phyloP scores from a whole-genome alignment of 345 rosid genomes.

The Sonneratia caseolaris region DNA sequence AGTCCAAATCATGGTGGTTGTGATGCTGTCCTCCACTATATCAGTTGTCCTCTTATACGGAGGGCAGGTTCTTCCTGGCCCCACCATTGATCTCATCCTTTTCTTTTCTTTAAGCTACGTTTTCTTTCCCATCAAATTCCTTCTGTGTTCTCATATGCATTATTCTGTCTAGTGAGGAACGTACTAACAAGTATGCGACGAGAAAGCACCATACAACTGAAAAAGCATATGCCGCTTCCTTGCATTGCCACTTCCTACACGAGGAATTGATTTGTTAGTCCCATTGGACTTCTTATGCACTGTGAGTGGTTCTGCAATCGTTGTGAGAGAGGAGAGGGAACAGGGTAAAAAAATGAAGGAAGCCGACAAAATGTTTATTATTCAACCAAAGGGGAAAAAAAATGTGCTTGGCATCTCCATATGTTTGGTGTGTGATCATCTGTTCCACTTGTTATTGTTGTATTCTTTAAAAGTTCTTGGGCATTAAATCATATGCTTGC shows the following conservation, averaged over 20 bases:
- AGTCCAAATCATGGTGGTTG: not conserved
- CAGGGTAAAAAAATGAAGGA: not conserved
- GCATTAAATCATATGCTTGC: not conserved
- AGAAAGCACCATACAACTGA: no score
- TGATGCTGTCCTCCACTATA: not conserved
- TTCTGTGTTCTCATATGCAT: not conserved
- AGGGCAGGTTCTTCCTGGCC: not conserved
- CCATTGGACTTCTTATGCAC: not conserved
- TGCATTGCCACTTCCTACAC: not conserved
- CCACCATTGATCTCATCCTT: not conserved
- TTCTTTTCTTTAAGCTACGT: not conserved
- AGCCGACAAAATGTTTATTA: not conserved
- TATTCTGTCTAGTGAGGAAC: not conserved
- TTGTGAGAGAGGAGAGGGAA: not conserved
- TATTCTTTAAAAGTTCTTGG: not conserved
- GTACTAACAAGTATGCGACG: not conserved
- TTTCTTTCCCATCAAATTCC: not conserved
- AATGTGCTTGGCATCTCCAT: not conserved
- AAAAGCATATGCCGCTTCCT: not conserved
- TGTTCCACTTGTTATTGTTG: not conserved
- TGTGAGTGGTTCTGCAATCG: not conserved
- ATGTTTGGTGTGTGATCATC: not conserved
- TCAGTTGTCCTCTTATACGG: not conserved
- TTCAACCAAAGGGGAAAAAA: not conserved
- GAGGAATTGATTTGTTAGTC: not conserved